Percentiles rank a stretch among this genome's conserved stretches.
Conservation (phyloP, 2,329 filamentous ascomycete genomes). For the Pyricularia sp. region DNA sequence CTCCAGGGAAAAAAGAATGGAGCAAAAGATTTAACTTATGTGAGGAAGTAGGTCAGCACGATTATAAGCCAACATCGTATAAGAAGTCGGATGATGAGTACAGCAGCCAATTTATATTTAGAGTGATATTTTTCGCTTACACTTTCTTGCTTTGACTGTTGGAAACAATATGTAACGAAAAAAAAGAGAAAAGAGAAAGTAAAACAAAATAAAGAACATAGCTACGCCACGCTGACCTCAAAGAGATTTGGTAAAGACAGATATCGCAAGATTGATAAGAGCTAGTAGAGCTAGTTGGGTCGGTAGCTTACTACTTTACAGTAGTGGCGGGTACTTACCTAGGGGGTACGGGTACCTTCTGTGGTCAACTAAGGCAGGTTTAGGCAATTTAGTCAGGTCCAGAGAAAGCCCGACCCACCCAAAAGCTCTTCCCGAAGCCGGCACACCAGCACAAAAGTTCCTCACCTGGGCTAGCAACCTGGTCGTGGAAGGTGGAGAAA, state of each 20-base stretch:
- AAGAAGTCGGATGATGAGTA: not conserved
- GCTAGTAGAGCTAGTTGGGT: not conserved
- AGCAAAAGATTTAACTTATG: not conserved
- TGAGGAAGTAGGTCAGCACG: not conserved
- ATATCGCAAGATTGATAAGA: not conserved
- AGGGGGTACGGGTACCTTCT: too few relatives aligned
- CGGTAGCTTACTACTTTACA: not conserved
- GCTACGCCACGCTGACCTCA: not conserved
- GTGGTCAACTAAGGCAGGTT: not conserved
- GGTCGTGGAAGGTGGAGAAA: not conserved
- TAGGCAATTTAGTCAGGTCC: not conserved
- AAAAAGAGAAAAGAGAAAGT: not conserved
- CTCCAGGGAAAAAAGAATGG: not conserved
- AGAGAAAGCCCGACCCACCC: not conserved
- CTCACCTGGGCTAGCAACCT: not conserved
- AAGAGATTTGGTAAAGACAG: not conserved
- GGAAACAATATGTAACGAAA: too few relatives aligned
- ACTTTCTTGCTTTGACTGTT: not conserved
- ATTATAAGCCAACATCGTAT: not conserved
- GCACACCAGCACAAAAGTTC: not conserved
- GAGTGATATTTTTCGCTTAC: not conserved
- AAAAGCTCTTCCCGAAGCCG: not conserved
- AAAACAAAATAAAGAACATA: not conserved
- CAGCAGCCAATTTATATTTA: not conserved
- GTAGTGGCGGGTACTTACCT: not conserved